Conservation (phyloP, 2,329 filamentous ascomycete species). For the Trichoderma gracile region DNA sequence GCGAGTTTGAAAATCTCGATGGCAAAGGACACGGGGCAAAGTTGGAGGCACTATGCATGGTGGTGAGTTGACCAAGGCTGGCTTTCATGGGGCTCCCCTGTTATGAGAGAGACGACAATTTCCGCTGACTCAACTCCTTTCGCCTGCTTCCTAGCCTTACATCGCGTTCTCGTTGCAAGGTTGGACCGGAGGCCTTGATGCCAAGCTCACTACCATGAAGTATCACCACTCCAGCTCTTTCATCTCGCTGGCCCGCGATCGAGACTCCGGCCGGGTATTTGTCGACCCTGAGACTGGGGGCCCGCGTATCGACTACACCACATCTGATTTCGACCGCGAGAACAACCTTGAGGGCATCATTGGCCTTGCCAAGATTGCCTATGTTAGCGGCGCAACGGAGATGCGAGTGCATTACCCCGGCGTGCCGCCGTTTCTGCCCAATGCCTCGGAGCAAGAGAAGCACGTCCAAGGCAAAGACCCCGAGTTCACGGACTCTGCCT, state of each 20-base stretch:
- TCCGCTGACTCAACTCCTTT: neutral
- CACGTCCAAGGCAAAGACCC: slow-evolving; percentile 34
- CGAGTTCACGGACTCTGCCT: slow-evolving; percentile 59
- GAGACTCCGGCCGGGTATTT: slow-evolving; percentile 72
- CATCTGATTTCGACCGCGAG: slow-evolving; percentile 69
- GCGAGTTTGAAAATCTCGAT: slow-evolving; percentile 79
- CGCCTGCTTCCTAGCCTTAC: slow-evolving; percentile 49
- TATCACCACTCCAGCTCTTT: slow-evolving; percentile 69
- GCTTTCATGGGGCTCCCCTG: too few species aligned
- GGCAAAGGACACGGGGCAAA: slow-evolving; percentile 78
- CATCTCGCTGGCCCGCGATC: slow-evolving; percentile 74
- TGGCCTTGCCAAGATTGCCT: slow-evolving; percentile 73
- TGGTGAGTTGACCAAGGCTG: slow-evolving; percentile 44
- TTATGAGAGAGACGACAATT: too few species aligned
- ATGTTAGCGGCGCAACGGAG: slow-evolving; percentile 76
- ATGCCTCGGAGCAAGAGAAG: slow-evolving; percentile 29
- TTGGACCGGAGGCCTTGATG: slow-evolving; percentile 69
- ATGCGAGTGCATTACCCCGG: slow-evolving; percentile 68
- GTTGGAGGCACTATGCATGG: slow-evolving; percentile 74
- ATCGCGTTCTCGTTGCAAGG: slow-evolving; percentile 62
- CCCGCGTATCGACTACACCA: slow-evolving; percentile 67
- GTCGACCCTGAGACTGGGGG: slow-evolving; percentile 67
- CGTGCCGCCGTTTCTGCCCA: slow-evolving; percentile 60
- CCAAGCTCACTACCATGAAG: slow-evolving; percentile 69
- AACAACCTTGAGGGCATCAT: slow-evolving; percentile 72